A percentile compares a stretch with the other conserved stretches of the same genome.
Conservation (phyloP, 2,329 filamentous ascomycete genomes). For the Pleoardoris graminearum region DNA sequence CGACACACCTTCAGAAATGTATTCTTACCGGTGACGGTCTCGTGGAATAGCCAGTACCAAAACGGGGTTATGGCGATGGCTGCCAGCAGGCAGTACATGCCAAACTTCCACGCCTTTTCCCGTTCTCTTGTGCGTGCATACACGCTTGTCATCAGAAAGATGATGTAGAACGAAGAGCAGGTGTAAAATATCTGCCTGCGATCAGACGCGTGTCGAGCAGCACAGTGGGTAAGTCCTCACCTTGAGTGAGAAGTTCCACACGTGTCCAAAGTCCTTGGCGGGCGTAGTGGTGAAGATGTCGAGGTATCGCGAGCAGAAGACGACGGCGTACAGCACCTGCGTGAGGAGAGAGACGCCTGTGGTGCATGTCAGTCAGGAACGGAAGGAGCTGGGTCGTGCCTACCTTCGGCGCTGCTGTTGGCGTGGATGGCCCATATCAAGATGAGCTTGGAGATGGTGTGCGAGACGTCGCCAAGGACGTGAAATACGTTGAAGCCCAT, state of each 20-base stretch:
- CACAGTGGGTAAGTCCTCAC: conserved; percentile 11
- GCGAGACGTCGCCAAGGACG: conserved; percentile 80
- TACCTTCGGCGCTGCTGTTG: conserved; percentile 84
- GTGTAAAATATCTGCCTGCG: conserved; percentile 74
- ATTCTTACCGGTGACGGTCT: conserved; percentile 46
- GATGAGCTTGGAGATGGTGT: conserved; percentile 85
- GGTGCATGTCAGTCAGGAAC: conserved; percentile 6
- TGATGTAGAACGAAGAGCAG: conserved; percentile 78
- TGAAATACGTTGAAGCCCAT: conserved; percentile 63
- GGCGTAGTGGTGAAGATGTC: conserved; percentile 67
- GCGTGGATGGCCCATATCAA: conserved; percentile 88
- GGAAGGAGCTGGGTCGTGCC: conserved; percentile 6
- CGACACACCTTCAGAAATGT: conserved; percentile 47
- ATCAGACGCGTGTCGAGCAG: conserved; percentile 16
- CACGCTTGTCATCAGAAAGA: conserved; percentile 83
- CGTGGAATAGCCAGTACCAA: conserved; percentile 69
- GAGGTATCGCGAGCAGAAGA: conserved; percentile 86
- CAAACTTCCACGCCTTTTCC: conserved; percentile 93
- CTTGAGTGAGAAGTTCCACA: conserved; percentile 75
- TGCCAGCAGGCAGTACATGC: conserved; percentile 67
- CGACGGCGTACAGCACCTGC: conserved; percentile 81
- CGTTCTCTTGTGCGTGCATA: conserved; percentile 86
- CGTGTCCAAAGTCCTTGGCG: conserved; percentile 36
- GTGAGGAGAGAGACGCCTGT: conserved; percentile 87
- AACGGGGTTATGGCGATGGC: conserved; percentile 72